phyloP scores from a whole-genome alignment of 208 protist species.

The Phytomonas sp. region DNA sequence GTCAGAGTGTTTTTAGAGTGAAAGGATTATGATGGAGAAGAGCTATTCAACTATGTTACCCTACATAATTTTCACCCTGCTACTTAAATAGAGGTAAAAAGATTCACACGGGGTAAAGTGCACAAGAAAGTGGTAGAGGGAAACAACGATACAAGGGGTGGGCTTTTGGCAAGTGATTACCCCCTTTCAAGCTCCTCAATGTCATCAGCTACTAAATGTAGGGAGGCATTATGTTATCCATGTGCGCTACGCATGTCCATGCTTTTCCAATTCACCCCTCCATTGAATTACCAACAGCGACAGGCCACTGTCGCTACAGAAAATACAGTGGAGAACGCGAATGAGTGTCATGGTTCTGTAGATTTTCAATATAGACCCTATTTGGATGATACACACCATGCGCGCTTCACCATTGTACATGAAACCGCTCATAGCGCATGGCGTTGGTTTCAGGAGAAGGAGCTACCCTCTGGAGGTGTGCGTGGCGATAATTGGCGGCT shows the following conservation, averaged over 20 bases:
- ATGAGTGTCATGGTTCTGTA: background rate
- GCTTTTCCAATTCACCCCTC: constrained; percentile 46
- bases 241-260: constrained; percentile 86
- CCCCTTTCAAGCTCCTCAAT: background rate
- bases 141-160: background rate
- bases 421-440: constrained; percentile 44
- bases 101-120: background rate
- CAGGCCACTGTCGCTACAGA: background rate
- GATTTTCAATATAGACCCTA: constrained; percentile 17
- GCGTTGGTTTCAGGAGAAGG: constrained; percentile 32
- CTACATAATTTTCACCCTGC: background rate
- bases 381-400: constrained; percentile 46
- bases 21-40: background rate
- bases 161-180: background rate
- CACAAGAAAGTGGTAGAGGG: background rate
- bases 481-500: background rate
- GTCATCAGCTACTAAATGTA: background rate
- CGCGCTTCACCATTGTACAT: constrained; percentile 66
- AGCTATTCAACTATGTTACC: background rate
- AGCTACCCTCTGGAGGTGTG: background rate
- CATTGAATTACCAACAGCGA: constrained; percentile 20
- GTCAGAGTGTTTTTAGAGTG: background rate
- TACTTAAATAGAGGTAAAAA: background rate
- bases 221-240: constrained; percentile 56
- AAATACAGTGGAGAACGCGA: constrained; percentile 5